Base-by-base conservation (phyloP, 441 rosid genomes). In the Codiaeum variegatum region DNA sequence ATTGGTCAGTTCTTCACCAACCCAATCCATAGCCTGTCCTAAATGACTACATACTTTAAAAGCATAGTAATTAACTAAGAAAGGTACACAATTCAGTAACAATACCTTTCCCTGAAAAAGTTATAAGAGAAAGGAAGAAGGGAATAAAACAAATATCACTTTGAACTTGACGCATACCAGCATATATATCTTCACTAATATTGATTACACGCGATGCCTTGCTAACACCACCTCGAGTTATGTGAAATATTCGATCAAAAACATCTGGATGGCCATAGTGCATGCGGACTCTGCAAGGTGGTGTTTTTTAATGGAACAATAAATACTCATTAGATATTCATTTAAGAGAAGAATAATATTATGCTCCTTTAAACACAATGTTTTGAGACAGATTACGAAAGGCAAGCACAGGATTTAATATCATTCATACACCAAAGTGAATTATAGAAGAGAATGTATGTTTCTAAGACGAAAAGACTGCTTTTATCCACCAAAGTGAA, bases 251-350 rank as follows among this genome's bases (percentile, higher is more conserved):
- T 75, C 98, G 84, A 78, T 94, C 98, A 82, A 94, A 94, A 73
- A 94, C 97, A 87, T 94, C 99, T 70, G 99, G 99, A 84, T 94
- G 98, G 74, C 99, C 99, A 81, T 94, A 94, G 82, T 94, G 99
- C 97, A 94, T 92, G 60, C 99, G 98, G 67, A 94, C 97, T 77
- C 99, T 94, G 93, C 83, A 80, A 62, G 65, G 67, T 78, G 54
- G 79, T 72, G 83, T 38, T 70, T 83, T 36, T 67, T 40, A 73
- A 62, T 67, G 29, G 65, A 78, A 74, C 28, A 62, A 46, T 56
- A 44, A 29, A n/a, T 52, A 74, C 21, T 19, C 67, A 74, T 71
- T 19, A 66, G 6, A 66, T 47, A 34, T 34, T 26, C 36, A 62
- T 23, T 24, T 32, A 75, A 49, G 42, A 16, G 11, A 44, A 29